A percentile compares a stretch with the other conserved stretches of the same genome.
These are phyloP conservation scores for Alternaria metachromatica DNA, from an alignment of 2,329 filamentous ascomycete species.

Conservation along the genomic window DNA sequence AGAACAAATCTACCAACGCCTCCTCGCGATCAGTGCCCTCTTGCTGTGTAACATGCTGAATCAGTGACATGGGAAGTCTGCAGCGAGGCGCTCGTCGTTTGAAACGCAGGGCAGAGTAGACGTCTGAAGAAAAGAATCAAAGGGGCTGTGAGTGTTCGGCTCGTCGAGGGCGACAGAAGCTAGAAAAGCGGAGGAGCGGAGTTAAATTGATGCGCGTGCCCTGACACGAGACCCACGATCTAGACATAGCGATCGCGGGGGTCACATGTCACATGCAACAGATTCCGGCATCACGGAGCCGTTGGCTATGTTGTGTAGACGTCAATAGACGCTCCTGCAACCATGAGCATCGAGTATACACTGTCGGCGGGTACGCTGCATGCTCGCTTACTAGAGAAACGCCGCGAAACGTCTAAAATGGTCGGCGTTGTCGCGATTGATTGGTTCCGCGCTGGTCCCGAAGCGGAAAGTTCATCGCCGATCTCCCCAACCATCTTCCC, in stretches of 20 bases:
- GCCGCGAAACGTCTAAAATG: conserved; percentile 15
- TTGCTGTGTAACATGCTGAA: conserved; percentile 59
- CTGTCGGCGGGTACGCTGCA: conserved; percentile 10
- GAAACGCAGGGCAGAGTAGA: conserved; percentile 14
- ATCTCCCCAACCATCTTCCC: conserved; percentile 10
- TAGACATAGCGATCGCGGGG: conserved; percentile 17
- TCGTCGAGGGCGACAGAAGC: conserved; percentile 6
- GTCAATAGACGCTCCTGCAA: not conserved
- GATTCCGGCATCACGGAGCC: conserved; percentile 1
- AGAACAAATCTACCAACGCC: conserved; percentile 45
- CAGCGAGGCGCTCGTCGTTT: conserved; percentile 11
- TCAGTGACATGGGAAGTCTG: conserved; percentile 55
- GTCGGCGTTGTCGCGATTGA: conserved; percentile 1
- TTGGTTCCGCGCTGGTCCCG: conserved; percentile 5
- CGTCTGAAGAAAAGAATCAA: conserved; percentile 1
- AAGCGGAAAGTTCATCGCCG: conserved; percentile 1
- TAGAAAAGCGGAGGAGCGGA: conserved; percentile 17
- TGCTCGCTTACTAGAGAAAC: conserved; percentile 18
- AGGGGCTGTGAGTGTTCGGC: conserved; percentile 3
- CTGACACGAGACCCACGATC: conserved; percentile 23
- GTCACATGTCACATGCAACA: conserved; percentile 18
- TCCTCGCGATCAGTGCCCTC: conserved; percentile 58
- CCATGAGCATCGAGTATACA: conserved; percentile 3
- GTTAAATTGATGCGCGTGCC: conserved; percentile 19
- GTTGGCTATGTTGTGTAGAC: conserved; percentile 1